These are phyloP conservation scores for Blastobotrys persicus DNA, from an alignment of 1,139 yeast genomes.

Conservation along the genomic window DNA sequence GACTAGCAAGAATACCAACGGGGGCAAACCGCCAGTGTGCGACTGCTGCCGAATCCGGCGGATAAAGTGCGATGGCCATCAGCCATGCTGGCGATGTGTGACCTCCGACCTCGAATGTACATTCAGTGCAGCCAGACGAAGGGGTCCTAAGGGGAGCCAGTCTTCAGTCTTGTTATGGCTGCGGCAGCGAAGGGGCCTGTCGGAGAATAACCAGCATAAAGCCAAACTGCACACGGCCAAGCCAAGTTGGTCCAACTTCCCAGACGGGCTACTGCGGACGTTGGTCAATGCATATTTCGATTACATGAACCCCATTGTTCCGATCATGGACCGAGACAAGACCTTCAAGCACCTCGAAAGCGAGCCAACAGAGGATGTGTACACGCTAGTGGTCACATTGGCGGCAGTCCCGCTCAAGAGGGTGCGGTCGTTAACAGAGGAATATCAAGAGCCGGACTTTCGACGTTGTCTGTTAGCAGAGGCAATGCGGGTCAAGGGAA, in stretches of 20 bases:
- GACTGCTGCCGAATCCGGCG: conserved; percentile 18
- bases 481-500: conserved; percentile 18
- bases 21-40: conserved; percentile 17
- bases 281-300: conserved; percentile 19
- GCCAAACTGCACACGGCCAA: no score
- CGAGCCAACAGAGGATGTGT: conserved; percentile 18
- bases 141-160: conserved; percentile 18
- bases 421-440: conserved; percentile 10
- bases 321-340: conserved; percentile 15
- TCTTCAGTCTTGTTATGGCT: conserved; percentile 15
- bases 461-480: conserved; percentile 15
- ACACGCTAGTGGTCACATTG: conserved; percentile 16
- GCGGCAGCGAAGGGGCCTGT: conserved; percentile 14
- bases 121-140: conserved; percentile 13
- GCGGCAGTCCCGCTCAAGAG: conserved; percentile 19
- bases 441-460: conserved; percentile 8
- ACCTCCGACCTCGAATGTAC: conserved; percentile 19
- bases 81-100: conserved; percentile 20
- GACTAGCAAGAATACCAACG: no score
- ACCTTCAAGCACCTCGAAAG: conserved; percentile 11
- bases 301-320: conserved; percentile 22
- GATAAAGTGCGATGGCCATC: conserved; percentile 19
- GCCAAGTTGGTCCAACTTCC: conserved; percentile 6
- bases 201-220: no score
- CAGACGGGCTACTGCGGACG: conserved; percentile 2